Evolutionary conservation across 225 moss, liverwort and hornwort species (phyloP).

Genomic region (Ulota crispa): DNA sequence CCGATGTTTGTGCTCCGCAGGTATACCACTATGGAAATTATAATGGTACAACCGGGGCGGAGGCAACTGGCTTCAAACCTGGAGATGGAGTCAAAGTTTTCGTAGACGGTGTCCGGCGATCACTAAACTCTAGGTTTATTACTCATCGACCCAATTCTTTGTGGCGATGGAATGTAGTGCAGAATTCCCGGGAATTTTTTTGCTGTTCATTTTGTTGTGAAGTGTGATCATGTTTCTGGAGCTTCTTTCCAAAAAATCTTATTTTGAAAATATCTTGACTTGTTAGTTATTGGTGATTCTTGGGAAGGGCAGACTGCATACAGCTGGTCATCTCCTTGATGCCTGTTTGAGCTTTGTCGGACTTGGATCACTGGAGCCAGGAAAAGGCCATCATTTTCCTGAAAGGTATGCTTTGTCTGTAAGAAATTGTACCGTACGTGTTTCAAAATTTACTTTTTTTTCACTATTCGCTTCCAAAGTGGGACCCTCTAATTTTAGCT

Average conservation of each 20-base stretch:
- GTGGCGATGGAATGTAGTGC: neutral
- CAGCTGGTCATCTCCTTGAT: slow-evolving; percentile 82
- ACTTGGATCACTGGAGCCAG: slow-evolving; percentile 56
- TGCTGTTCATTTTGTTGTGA: slow-evolving; percentile 2
- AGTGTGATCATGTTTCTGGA: neutral
- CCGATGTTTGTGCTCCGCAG: slow-evolving; percentile 31
- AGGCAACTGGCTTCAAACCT: slow-evolving; percentile 39
- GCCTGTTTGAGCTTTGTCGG: slow-evolving; percentile 61
- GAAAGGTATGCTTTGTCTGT: slow-evolving; percentile 46
- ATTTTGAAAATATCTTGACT: slow-evolving; percentile 6
- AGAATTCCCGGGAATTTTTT: neutral
- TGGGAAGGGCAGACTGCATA: slow-evolving; percentile 55
- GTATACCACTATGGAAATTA: slow-evolving; percentile 70
- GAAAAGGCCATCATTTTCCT: slow-evolving; percentile 78
- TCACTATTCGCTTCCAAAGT: neutral
- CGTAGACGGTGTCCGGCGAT: slow-evolving; percentile 55
- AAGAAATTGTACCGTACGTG: neutral
- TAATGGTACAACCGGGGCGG: slow-evolving; percentile 1
- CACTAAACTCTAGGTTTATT: slow-evolving; percentile 62
- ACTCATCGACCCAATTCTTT: neutral
- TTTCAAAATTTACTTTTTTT: neutral
- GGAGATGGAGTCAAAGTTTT: slow-evolving; percentile 52
- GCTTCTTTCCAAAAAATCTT: neutral
- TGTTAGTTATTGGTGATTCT: neutral
- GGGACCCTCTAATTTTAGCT: neutral